Percentiles rank a stretch among this genome's conserved stretches.
Conservation (phyloP, 2,329 filamentous ascomycete species). For the Xylaria digitata region DNA sequence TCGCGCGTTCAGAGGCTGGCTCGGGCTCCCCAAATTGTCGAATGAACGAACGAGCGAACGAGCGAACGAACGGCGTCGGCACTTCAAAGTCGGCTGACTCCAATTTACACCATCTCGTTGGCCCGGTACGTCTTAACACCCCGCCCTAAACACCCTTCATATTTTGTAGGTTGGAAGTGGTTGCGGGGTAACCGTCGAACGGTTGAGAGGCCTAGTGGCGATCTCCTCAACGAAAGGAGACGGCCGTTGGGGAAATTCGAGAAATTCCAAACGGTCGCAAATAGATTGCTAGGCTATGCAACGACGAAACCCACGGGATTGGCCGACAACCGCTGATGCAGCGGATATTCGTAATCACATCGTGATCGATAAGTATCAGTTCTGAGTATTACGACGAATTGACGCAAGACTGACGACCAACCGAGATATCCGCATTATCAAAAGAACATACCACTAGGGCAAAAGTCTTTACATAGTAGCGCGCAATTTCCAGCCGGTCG, state of each 20-base stretch:
- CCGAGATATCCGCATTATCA: slow-evolving; percentile 14
- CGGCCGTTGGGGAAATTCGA: slow-evolving; percentile 20
- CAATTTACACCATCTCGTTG: slow-evolving; percentile 30
- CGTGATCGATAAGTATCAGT: slow-evolving; percentile 8
- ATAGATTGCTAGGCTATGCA: slow-evolving; percentile 18
- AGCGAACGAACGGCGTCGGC: slow-evolving; percentile 21
- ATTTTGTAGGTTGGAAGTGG: slow-evolving; percentile 23
- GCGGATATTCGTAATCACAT: slow-evolving; percentile 19
- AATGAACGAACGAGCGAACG: slow-evolving; percentile 17
- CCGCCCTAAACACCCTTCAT: slow-evolving; percentile 23
- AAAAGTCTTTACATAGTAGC: not conserved
- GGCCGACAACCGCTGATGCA: slow-evolving; percentile 21
- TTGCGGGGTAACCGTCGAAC: slow-evolving; percentile 38
- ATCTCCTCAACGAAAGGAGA: slow-evolving; percentile 27
- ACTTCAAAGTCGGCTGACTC: slow-evolving; percentile 38
- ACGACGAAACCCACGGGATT: slow-evolving; percentile 13
- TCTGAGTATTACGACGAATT: slow-evolving; percentile 12
- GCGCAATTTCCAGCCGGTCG: not conserved
- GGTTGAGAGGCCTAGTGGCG: slow-evolving; percentile 23
- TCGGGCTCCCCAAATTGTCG: slow-evolving; percentile 31
- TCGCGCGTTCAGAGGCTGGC: slow-evolving; percentile 13
- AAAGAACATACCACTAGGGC: no score
- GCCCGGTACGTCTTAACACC: slow-evolving; percentile 6
- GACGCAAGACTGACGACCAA: slow-evolving; percentile 27
- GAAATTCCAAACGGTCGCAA: slow-evolving; percentile 24